These are phyloP conservation scores for Cryptococcus sp. DNA, from an alignment of 1,284 basidiomycete species.

Conservation along the genomic window DNA sequence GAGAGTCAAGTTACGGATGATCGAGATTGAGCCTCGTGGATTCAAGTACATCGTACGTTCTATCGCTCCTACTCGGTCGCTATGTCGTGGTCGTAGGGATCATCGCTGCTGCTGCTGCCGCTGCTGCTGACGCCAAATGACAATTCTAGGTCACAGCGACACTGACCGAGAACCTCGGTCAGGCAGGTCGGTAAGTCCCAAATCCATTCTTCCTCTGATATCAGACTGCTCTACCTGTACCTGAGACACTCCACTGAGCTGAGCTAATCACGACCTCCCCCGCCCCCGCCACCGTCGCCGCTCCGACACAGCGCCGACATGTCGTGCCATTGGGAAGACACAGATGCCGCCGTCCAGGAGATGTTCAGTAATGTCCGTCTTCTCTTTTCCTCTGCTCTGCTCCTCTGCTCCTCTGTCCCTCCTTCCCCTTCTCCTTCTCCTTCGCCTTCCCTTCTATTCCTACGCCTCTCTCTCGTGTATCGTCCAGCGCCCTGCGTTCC, in stretches of 20 bases:
- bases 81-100: background rate
- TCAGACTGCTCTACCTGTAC: background rate
- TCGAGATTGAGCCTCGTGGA: slow-evolving; percentile 45
- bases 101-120: too few relatives aligned
- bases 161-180: slow-evolving; percentile 47
- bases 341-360: slow-evolving; percentile 46
- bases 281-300: too few relatives aligned
- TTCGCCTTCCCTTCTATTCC: too few relatives aligned
- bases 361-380: slow-evolving; percentile 48
- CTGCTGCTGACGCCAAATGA: too few relatives aligned
- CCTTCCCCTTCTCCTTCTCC: too few relatives aligned
- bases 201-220: background rate
- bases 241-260: background rate
- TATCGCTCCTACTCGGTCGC: background rate
- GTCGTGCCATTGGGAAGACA: slow-evolving; percentile 52
- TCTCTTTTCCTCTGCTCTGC: too few relatives aligned
- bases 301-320: slow-evolving; percentile 41
- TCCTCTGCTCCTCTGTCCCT: too few relatives aligned
- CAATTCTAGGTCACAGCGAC: slow-evolving; percentile 36
- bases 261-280: background rate
- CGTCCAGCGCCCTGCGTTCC: too few relatives aligned
- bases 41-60: slow-evolving; percentile 49
- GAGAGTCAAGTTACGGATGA: slow-evolving; percentile 46
- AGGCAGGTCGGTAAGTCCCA: slow-evolving; percentile 41
- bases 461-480: too few relatives aligned